These are phyloP conservation scores for Fusarium clavum DNA, from an alignment of 2,329 filamentous ascomycete species.

Conservation along the genomic window DNA sequence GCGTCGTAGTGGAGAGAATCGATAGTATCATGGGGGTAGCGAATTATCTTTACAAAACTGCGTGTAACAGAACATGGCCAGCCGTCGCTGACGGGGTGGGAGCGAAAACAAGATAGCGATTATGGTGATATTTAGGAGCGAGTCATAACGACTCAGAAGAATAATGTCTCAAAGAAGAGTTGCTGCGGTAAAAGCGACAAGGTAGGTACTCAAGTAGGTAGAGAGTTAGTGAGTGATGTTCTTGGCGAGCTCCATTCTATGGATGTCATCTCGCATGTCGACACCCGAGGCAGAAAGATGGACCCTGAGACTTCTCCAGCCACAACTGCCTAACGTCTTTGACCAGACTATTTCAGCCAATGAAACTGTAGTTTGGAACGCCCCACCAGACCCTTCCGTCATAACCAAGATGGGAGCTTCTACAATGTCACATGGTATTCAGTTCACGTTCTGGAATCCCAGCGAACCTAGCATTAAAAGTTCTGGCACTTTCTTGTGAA, in stretches of 20 bases:
- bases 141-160: conserved; percentile 7
- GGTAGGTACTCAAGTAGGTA: background rate
- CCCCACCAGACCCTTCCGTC: background rate
- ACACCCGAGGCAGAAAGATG: conserved; percentile 7
- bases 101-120: background rate
- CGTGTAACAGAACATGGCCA: conserved; percentile 42
- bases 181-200: conserved; percentile 7
- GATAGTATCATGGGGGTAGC: conserved; percentile 42
- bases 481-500: conserved; percentile 18
- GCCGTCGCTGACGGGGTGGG: conserved; percentile 28
- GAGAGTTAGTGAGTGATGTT: conserved; percentile 25
- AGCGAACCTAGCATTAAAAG: conserved; percentile 10
- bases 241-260: conserved; percentile 34
- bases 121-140: conserved; percentile 1
- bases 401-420: background rate
- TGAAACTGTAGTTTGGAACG: background rate
- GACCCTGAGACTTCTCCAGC: conserved; percentile 6
- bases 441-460: conserved; percentile 32
- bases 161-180: conserved; percentile 27
- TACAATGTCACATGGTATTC: conserved; percentile 30
- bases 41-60: conserved; percentile 37
- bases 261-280: conserved; percentile 46
- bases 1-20: conserved; percentile 28
- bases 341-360: background rate
- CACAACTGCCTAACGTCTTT: conserved; percentile 1